Evolutionary conservation across 176 grass and related monocot species (phyloP), one percentile per base, ranked within the genome.

Genomic region (Phoenix dactylifera): DNA sequence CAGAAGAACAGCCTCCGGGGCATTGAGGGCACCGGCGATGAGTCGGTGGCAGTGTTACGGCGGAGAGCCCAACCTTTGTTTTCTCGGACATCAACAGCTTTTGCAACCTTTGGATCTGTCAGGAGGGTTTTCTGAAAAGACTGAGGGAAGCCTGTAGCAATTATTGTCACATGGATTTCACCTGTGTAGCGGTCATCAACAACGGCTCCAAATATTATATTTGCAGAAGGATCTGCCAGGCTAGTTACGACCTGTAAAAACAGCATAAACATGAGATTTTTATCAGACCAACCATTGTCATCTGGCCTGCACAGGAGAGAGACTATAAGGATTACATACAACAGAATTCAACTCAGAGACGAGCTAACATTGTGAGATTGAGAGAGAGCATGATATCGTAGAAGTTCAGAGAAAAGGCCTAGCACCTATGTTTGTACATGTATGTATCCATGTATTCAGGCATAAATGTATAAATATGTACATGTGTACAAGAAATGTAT

Each of bases 151-250:
- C 93, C 93, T n/a, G 93, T 88, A 0, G 93, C 93, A 16, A 97
- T 97, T 56, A 97, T 91, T 3, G 87, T 97, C 52, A 97, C 93
- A 14, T 92, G 93, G 60, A 97, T 77, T 73, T 91, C 93, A 3
- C 87, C 93, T 6, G 67, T 91, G 63, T 91, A 97, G 7, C 79
- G 80, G 15, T 97, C 93, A 24, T 92, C 93, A 16, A 98, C 93
- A 17, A 98, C 93, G 1, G 93, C 93, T 6, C 87, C 93, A 18
- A 98, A 98, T 52, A 98, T 92, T 77, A 98, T 98, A 57, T 98
- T 98, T 3, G 93, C 87, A 3, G 93, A 98, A 24, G 93, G 93
- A 24, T 98, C 93, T 0, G 93, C 93, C 15, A 98, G 72, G 70
- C 93, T 92, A 64, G 93, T 98, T 49, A 98, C 87, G 19, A 92